Evolutionary conservation across 768 basidiomycete species (phyloP).

Genomic region (Kwoniella europaea): DNA sequence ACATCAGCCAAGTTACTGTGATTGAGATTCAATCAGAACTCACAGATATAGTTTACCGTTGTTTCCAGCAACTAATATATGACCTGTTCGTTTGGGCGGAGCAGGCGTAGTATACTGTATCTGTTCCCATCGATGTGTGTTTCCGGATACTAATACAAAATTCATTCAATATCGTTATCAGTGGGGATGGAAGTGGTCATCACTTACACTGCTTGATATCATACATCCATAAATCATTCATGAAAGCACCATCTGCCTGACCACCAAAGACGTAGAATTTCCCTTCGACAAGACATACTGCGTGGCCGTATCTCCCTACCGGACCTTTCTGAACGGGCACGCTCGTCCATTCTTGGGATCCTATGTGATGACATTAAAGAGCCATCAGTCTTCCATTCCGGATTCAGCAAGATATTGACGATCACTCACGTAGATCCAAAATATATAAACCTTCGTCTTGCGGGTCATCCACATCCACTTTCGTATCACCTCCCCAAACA

Average conservation of each 20-base stretch:
- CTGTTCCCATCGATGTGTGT: slow-evolving; percentile 83
- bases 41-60: slow-evolving; percentile 84
- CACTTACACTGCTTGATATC: slow-evolving; percentile 88
- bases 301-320: slow-evolving; percentile 91
- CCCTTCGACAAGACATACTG: slow-evolving; percentile 87
- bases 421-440: slow-evolving; percentile 80
- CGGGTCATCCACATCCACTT: slow-evolving; percentile 70
- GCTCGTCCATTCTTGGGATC: slow-evolving; percentile 92
- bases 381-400: not conserved
- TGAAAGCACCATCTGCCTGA: slow-evolving; percentile 89
- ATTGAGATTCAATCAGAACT: slow-evolving; percentile 47
- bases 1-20: not conserved
- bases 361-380: slow-evolving; percentile 60
- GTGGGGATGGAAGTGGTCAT: not conserved
- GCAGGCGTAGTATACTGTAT: slow-evolving; percentile 65
- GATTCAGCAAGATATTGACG: not conserved
- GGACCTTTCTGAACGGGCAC: slow-evolving; percentile 77
- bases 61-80: slow-evolving; percentile 75
- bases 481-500: slow-evolving; percentile 98
- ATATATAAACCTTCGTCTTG: slow-evolving; percentile 94
- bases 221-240: slow-evolving; percentile 95
- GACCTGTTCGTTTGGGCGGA: slow-evolving; percentile 84
- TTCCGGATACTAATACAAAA: slow-evolving; percentile 64
- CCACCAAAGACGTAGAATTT: slow-evolving; percentile 96
- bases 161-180: not conserved